phyloP scores from a whole-genome alignment of 2,329 filamentous ascomycete species.

The Hypocreales sp. region DNA sequence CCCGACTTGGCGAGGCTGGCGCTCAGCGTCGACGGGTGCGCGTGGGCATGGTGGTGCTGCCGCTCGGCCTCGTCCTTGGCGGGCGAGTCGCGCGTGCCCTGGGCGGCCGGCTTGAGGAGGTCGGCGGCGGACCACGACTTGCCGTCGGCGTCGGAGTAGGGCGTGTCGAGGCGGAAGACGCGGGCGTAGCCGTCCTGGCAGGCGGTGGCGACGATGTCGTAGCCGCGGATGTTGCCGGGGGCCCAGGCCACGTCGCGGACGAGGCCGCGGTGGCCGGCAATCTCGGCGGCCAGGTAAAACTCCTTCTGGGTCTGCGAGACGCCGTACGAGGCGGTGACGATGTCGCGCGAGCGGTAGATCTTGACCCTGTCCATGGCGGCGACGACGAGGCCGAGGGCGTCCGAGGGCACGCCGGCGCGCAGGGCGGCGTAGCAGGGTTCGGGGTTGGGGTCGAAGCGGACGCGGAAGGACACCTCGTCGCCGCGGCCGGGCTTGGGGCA shows the following conservation, averaged over 20 bases:
- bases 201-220: constrained; percentile 80
- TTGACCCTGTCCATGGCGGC: constrained; percentile 73
- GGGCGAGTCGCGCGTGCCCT: constrained; percentile 10
- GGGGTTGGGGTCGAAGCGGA: constrained; percentile 79
- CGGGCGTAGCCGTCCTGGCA: constrained; percentile 83
- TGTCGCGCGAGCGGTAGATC: constrained; percentile 62
- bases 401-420: constrained; percentile 64
- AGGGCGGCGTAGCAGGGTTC: constrained; percentile 66
- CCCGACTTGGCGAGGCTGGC: constrained; percentile 36
- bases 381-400: constrained; percentile 68
- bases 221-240: constrained; percentile 76
- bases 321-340: constrained; percentile 34
- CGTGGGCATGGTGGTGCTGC: constrained; percentile 7
- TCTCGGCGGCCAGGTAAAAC: constrained; percentile 71
- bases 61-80: constrained; percentile 13
- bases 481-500: constrained; percentile 57
- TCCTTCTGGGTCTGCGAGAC: constrained; percentile 47
- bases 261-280: constrained; percentile 58
- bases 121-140: constrained; percentile 34
- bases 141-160: constrained; percentile 27
- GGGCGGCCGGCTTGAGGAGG: constrained; percentile 21
- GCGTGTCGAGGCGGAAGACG: constrained; percentile 68
- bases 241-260: constrained; percentile 88
- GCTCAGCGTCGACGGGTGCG: constrained; percentile 29
- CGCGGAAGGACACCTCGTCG: constrained; percentile 74